phyloP scores from a whole-genome alignment of 2,329 filamentous ascomycete species.

The Colletotrichum kahawae region DNA sequence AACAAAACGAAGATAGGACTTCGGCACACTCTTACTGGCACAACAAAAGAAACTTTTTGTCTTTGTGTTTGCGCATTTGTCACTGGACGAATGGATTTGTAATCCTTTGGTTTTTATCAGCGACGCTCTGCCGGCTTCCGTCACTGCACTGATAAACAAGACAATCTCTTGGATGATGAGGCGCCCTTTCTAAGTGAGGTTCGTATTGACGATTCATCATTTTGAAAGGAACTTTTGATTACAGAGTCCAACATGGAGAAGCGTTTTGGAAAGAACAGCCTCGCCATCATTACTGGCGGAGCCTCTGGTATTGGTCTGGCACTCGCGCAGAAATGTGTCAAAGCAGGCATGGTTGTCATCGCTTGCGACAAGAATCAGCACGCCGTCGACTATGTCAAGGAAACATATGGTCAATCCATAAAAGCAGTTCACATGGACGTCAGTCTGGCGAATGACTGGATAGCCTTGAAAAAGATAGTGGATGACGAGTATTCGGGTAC shows the following conservation, averaged over 20 bases:
- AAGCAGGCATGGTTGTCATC: constrained; percentile 69
- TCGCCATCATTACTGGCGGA: constrained; percentile 79
- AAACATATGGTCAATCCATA: background rate
- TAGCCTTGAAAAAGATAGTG: background rate
- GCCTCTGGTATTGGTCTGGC: constrained; percentile 80
- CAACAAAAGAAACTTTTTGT: background rate
- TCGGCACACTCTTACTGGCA: background rate
- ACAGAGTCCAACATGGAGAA: background rate
- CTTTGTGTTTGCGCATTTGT: background rate
- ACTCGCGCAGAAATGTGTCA: constrained; percentile 70
- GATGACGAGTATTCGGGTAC: background rate
- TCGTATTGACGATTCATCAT: background rate
- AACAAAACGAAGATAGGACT: background rate
- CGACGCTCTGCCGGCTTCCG: background rate
- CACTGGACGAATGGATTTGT: background rate
- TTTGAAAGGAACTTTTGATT: background rate
- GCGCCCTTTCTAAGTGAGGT: background rate
- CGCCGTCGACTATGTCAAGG: background rate
- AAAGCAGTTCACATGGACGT: background rate
- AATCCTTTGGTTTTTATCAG: background rate
- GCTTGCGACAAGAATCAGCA: background rate
- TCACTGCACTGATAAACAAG: background rate
- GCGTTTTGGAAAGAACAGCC: background rate
- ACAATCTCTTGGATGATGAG: background rate
- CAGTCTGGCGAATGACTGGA: background rate